These are phyloP conservation scores for Effrenium voratum DNA, from an alignment of 73 alveolate genomes.

Conservation along the genomic window DNA sequence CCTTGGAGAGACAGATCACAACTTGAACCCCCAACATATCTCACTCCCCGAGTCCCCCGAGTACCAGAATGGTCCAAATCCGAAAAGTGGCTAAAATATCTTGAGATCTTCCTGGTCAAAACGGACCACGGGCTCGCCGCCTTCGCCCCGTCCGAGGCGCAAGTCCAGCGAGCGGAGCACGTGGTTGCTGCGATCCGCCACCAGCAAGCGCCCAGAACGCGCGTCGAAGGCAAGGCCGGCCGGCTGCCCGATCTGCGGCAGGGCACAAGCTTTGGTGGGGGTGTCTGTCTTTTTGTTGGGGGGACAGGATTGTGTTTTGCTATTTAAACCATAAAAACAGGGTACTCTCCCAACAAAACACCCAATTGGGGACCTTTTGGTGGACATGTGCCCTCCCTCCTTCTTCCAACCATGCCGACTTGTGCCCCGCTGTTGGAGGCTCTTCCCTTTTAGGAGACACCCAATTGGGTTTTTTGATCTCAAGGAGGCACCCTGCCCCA, in stretches of 20 bases:
- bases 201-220: background rate
- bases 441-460: no score
- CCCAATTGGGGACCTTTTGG: no score
- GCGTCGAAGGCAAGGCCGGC: background rate
- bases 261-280: background rate
- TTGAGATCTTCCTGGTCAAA: no score
- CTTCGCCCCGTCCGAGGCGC: background rate
- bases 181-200: slow-evolving; percentile 28
- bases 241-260: background rate
- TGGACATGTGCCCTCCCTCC: no score
- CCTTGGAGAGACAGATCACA: no score
- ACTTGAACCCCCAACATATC: background rate
- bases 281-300: background rate
- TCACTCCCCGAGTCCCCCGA: background rate
- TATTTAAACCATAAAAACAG: background rate
- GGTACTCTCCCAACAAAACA: no score
- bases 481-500: no score
- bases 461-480: no score
- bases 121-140: no score
- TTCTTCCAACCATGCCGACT: no score
- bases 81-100: background rate
- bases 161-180: slow-evolving; percentile 36
- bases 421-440: no score
- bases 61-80: background rate
- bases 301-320: background rate